phyloP scores from a whole-genome alignment of 2,329 filamentous ascomycete species.

The Grosmannia clavigera region DNA sequence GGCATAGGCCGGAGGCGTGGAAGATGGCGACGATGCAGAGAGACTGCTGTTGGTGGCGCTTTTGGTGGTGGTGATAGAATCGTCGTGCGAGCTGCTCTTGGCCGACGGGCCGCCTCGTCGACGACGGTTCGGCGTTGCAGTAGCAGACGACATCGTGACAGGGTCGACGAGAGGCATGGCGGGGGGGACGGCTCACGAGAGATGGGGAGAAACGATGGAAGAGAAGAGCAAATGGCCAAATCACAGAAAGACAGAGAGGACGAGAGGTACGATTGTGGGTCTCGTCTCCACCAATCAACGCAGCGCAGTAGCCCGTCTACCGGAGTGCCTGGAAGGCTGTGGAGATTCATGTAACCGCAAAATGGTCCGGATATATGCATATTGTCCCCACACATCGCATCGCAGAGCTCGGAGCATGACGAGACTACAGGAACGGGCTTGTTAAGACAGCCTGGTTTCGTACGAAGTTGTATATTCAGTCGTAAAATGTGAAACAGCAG shows the following conservation, averaged over 20 bases:
- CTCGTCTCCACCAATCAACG: background rate
- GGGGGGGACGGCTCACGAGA: background rate
- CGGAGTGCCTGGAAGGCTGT: background rate
- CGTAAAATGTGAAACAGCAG: too few species aligned
- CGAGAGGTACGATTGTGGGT: background rate
- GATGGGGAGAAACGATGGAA: background rate
- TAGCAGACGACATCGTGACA: slow-evolving; percentile 17
- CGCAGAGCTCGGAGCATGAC: background rate
- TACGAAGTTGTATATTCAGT: background rate
- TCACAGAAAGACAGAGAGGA: background rate
- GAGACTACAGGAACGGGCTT: background rate
- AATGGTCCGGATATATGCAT: background rate
- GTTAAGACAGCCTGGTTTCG: background rate
- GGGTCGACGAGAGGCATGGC: slow-evolving; percentile 20
- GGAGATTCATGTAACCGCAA: background rate
- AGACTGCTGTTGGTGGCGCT: background rate
- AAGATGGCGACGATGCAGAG: background rate
- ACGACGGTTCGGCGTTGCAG: slow-evolving; percentile 5
- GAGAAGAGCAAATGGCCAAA: background rate
- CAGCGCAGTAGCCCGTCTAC: background rate
- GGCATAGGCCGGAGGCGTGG: background rate
- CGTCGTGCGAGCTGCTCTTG: background rate
- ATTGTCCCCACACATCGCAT: background rate
- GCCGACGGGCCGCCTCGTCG: slow-evolving; percentile 8
- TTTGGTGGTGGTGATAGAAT: background rate